phyloP scores from a whole-genome alignment of 1,284 basidiomycete species.

The Anthracocystis setariae region DNA sequence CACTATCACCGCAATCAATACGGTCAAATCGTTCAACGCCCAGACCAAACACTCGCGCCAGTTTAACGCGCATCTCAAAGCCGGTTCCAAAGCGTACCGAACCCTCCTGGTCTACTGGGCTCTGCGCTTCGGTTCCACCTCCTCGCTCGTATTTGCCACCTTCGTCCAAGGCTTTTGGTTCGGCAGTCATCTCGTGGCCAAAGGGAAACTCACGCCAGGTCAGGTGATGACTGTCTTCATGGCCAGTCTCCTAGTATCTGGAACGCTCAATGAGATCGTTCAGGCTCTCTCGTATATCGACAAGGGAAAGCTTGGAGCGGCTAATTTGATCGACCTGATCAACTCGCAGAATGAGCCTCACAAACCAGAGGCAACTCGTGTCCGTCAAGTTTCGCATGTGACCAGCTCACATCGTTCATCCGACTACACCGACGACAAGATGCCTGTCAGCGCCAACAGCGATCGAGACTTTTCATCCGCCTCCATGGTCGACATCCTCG shows the following conservation, averaged over 20 bases:
- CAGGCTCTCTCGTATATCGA: constrained; percentile 81
- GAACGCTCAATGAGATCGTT: constrained; percentile 84
- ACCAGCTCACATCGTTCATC: constrained; percentile 17
- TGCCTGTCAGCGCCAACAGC: background rate
- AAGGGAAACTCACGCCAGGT: constrained; percentile 77
- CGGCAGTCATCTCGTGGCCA: constrained; percentile 83
- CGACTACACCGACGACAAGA: constrained; percentile 17
- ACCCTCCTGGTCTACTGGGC: constrained; percentile 80
- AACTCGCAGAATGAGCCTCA: constrained; percentile 60
- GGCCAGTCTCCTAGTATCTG: constrained; percentile 89
- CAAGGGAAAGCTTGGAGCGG: constrained; percentile 87
- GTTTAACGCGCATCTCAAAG: constrained; percentile 71
- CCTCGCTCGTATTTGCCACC: constrained; percentile 79
- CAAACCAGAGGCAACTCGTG: background rate
- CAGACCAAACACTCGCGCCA: constrained; percentile 74
- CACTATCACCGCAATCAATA: constrained; percentile 81
- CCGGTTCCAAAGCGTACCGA: constrained; percentile 71
- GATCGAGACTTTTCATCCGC: background rate
- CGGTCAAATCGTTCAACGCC: constrained; percentile 96
- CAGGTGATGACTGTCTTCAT: constrained; percentile 95
- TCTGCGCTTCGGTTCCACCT: constrained; percentile 77
- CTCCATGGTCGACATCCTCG: constrained; percentile 20
- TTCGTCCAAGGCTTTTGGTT: constrained; percentile 98
- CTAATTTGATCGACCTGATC: constrained; percentile 76
- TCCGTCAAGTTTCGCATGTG: background rate